A percentile compares a stretch with the other conserved stretches of the same genome.
phyloP scores from a whole-genome alignment of 768 basidiomycete genomes.

The Serendipita indica region DNA sequence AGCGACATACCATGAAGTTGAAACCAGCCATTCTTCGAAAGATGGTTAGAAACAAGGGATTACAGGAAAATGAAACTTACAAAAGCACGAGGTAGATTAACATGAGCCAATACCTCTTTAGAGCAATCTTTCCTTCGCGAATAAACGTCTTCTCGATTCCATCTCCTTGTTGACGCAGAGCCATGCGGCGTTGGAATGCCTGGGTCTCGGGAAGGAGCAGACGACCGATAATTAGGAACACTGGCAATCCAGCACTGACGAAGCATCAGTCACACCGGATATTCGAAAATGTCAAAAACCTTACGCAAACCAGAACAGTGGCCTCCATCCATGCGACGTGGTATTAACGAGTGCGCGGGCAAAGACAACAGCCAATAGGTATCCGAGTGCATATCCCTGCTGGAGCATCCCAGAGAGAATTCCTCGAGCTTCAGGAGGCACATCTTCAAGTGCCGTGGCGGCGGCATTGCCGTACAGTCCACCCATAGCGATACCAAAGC shows the following conservation, averaged over 20 bases:
- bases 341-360: slow-evolving; percentile 45
- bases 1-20: slow-evolving; percentile 11
- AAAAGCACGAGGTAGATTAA: slow-evolving; percentile 75
- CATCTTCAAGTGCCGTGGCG: slow-evolving; percentile 73
- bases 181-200: slow-evolving; percentile 53
- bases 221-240: slow-evolving; percentile 53
- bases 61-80: slow-evolving; percentile 15
- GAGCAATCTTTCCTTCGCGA: slow-evolving; percentile 56
- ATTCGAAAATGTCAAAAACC: not conserved
- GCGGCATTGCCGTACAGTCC: slow-evolving; percentile 79
- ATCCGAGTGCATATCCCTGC: slow-evolving; percentile 80
- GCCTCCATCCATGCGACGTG: slow-evolving; percentile 47
- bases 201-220: slow-evolving; percentile 67
- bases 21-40: slow-evolving; percentile 13
- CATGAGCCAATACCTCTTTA: slow-evolving; percentile 65
- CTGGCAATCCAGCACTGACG: slow-evolving; percentile 34
- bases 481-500: slow-evolving; percentile 53
- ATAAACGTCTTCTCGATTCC: slow-evolving; percentile 40
- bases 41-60: slow-evolving; percentile 10
- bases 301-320: slow-evolving; percentile 62
- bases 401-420: slow-evolving; percentile 74
- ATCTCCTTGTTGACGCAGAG: slow-evolving; percentile 27
- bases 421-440: slow-evolving; percentile 77
- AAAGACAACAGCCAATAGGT: slow-evolving; percentile 69
- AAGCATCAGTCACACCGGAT: not conserved